These are phyloP conservation scores for Tylopilus intermedius DNA, from an alignment of 768 basidiomycete genomes.

Conservation along the genomic window DNA sequence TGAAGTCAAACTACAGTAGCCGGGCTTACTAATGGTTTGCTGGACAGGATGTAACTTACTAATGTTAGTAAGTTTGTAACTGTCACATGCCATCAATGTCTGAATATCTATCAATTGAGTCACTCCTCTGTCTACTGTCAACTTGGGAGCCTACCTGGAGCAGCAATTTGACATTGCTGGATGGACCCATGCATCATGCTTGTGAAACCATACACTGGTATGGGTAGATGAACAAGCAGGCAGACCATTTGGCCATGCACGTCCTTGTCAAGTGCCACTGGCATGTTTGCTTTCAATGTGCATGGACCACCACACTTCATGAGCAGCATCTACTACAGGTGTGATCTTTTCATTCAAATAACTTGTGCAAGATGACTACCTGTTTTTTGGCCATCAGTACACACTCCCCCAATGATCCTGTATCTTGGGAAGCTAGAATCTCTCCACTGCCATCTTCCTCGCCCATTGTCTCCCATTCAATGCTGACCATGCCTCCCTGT, in stretches of 20 bases:
- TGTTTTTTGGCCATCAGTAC: slow-evolving; percentile 18
- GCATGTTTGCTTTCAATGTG: no score
- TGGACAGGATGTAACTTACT: no score
- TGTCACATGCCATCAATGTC: background rate
- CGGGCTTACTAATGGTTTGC: no score
- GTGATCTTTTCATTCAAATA: slow-evolving; percentile 17
- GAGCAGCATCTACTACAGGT: background rate
- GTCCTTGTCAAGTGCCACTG: no score
- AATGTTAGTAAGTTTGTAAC: no score
- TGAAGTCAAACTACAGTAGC: no score
- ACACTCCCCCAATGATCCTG: slow-evolving; percentile 9
- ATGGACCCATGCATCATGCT: background rate
- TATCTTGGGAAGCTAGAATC: background rate
- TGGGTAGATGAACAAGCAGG: no score
- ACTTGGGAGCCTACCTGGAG: background rate
- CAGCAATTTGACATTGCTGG: background rate
- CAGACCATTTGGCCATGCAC: no score
- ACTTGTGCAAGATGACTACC: slow-evolving; percentile 18
- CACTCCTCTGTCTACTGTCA: no score
- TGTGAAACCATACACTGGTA: no score
- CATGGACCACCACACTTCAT: no score
- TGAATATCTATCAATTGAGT: background rate
- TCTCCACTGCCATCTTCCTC: slow-evolving; percentile 15
- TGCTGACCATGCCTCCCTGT: slow-evolving; percentile 18
- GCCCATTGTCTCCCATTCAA: slow-evolving; percentile 22